These are phyloP conservation scores for Massospora cicadina DNA, from an alignment of 371 early-diverging fungal genomes.

Conservation along the genomic window DNA sequence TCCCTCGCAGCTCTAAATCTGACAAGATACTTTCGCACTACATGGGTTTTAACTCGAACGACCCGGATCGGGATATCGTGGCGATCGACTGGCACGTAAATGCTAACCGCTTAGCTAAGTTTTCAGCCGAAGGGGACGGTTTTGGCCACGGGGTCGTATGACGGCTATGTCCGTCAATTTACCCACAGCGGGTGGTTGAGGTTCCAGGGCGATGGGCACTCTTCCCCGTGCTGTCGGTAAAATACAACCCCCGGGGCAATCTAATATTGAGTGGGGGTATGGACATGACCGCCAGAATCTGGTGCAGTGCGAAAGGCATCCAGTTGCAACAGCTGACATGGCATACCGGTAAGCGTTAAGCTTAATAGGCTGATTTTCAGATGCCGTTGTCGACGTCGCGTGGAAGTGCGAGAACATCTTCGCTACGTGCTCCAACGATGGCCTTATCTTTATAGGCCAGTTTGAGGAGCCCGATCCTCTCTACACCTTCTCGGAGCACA, in stretches of 20 bases:
- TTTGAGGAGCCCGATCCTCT: slow-evolving; percentile 45
- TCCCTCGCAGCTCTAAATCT: slow-evolving; percentile 32
- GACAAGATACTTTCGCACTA: slow-evolving; percentile 33
- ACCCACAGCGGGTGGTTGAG: slow-evolving; percentile 43
- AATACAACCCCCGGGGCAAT: slow-evolving; percentile 71
- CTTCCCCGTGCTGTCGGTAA: slow-evolving; percentile 67
- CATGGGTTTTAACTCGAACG: slow-evolving; percentile 18
- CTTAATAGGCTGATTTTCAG: slow-evolving; percentile 15
- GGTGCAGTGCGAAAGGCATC: slow-evolving; percentile 66
- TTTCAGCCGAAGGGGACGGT: slow-evolving; percentile 52
- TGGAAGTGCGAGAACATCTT: slow-evolving; percentile 85
- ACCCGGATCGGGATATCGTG: slow-evolving; percentile 48
- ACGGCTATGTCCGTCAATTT: slow-evolving; percentile 80
- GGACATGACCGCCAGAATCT: slow-evolving; percentile 66
- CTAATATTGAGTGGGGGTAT: slow-evolving; percentile 59
- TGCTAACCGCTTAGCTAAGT: slow-evolving; percentile 1
- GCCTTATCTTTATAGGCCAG: slow-evolving; percentile 58
- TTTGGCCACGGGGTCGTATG: slow-evolving; percentile 82
- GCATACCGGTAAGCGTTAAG: slow-evolving; percentile 36
- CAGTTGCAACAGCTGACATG: slow-evolving; percentile 55
- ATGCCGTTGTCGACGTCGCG: slow-evolving; percentile 70
- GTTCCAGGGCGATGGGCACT: slow-evolving; percentile 46
- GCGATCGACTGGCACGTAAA: slow-evolving; percentile 84
- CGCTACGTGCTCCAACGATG: slow-evolving; percentile 79
- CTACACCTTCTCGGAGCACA: slow-evolving; percentile 55